Evolutionary conservation across 768 basidiomycete genomes (phyloP).

Genomic region (Mycena indigotica): DNA sequence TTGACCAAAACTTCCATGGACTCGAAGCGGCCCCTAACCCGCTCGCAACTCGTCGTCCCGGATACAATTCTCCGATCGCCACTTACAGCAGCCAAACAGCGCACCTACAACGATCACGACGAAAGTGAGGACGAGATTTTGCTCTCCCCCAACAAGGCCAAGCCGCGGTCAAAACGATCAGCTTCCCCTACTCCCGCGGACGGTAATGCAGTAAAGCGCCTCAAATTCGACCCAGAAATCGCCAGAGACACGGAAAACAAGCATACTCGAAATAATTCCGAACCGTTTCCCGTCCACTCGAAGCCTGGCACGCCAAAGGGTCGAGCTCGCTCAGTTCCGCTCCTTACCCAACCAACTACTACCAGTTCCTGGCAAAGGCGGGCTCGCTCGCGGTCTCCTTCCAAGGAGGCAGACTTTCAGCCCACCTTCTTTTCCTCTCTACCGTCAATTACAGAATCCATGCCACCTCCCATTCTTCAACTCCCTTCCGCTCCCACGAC

Average conservation of each 20-base stretch:
- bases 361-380: conserved; percentile 43
- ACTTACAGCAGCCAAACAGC: conserved; percentile 51
- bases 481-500: conserved; percentile 28
- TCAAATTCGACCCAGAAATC: conserved; percentile 17
- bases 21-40: conserved; percentile 34
- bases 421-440: conserved; percentile 25
- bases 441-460: conserved; percentile 33
- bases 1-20: neutral
- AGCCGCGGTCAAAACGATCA: conserved; percentile 39
- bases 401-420: conserved; percentile 41
- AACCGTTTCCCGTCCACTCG: conserved; percentile 29
- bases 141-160: conserved; percentile 43
- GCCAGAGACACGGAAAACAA: conserved; percentile 10
- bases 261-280: conserved; percentile 41
- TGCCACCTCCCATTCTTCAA: conserved; percentile 18
- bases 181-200: conserved; percentile 32
- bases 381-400: conserved; percentile 45
- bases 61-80: conserved; percentile 51
- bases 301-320: conserved; percentile 30
- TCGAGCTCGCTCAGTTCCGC: conserved; percentile 49
- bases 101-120: conserved; percentile 28
- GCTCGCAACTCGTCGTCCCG: conserved; percentile 54
- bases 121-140: conserved; percentile 52
- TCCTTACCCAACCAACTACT: conserved; percentile 44
- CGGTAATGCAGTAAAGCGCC: conserved; percentile 5